Evolutionary conservation across 106 monocot species (phyloP).

Genomic region (Dendrobium chrysotoxum): DNA sequence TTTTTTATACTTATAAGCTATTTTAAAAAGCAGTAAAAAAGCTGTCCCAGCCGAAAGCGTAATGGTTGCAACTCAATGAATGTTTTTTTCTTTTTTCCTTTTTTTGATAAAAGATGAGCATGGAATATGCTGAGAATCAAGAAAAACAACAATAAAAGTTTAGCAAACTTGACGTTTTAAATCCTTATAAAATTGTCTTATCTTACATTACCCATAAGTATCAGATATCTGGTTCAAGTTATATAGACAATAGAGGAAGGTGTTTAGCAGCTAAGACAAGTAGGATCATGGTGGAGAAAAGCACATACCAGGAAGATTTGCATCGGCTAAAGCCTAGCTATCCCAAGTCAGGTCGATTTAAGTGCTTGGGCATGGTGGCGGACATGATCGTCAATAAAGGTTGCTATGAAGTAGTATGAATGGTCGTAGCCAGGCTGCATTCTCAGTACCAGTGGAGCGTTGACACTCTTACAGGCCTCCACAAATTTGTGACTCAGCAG

Average conservation of each 20-base stretch:
- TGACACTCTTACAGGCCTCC: slow-evolving; percentile 53
- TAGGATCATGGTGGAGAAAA: not conserved
- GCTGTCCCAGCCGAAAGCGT: no score
- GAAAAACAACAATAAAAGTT: no score
- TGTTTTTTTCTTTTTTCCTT: no score
- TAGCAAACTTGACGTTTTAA: no score
- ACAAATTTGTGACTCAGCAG: slow-evolving; percentile 65
- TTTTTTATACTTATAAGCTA: no score
- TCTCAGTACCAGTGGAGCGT: slow-evolving; percentile 47
- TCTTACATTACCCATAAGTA: not conserved
- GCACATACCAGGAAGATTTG: not conserved
- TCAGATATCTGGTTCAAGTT: not conserved
- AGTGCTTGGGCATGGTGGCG: slow-evolving; percentile 36
- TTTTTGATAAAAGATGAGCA: no score
- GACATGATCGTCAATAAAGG: slow-evolving; percentile 87
- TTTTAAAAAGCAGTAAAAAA: no score
- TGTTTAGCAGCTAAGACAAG: not conserved
- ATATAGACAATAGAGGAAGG: not conserved
- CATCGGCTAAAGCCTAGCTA: not conserved
- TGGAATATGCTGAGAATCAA: no score
- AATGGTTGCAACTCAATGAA: no score
- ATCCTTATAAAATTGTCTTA: not conserved
- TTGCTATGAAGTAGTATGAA: slow-evolving; percentile 91
- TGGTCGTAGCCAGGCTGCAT: slow-evolving; percentile 94
- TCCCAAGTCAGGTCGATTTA: slow-evolving; percentile 13